Base-by-base conservation (phyloP, 2,329 filamentous ascomycete genomes). In the Curvularia spicifera region DNA sequence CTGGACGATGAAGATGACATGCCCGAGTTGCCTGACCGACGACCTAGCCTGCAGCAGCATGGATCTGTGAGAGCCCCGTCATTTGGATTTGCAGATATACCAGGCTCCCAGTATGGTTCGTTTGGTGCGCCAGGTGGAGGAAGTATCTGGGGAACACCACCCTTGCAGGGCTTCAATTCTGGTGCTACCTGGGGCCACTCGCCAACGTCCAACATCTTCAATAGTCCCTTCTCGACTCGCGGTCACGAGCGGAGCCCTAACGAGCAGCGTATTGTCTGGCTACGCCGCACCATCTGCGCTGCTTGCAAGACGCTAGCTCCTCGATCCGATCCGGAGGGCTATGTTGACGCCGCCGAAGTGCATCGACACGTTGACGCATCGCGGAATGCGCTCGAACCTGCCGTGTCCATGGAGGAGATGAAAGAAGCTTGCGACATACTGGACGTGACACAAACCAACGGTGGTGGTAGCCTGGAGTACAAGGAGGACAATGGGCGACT, bases 361-460 rank as follows among this genome's bases (percentile, higher is more conserved):
- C 81, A 87, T 33, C 80, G 78, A 29, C 83, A 93, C 69, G 88
- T 93, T 66, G 84, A 89, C 9, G 83, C 85, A 53, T 82, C 91
- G 29, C 87, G 88, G 53, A 80, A 80, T 33, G 78, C 84, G n/a
- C 82, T 82, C 53, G 85, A 89, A 57, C 77, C 82, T 26, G 73
- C 80, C 68, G 86, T 81, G 75, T 82, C 64, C 76, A 87, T 81
- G 71, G 83, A 82, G 26, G 93, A 97, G 69, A 83, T 98, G 67
- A 83, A 94, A 39, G 87, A 91, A 56, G 89, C 96, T 57, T 95
- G 91, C 75, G 94, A 98, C 69, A 97, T 94, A 0, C 91, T 97
- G 74, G 95, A 95, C 56, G 96, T 90, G 69, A 74, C 81, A 2
- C 87, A 89, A 58, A 98, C 59, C 26, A 74, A 98, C 69, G 95